Evolutionary conservation across 805 yeast species (phyloP), one percentile per base, ranked within the genome.

Genomic region (Babjeviella inositovora): DNA sequence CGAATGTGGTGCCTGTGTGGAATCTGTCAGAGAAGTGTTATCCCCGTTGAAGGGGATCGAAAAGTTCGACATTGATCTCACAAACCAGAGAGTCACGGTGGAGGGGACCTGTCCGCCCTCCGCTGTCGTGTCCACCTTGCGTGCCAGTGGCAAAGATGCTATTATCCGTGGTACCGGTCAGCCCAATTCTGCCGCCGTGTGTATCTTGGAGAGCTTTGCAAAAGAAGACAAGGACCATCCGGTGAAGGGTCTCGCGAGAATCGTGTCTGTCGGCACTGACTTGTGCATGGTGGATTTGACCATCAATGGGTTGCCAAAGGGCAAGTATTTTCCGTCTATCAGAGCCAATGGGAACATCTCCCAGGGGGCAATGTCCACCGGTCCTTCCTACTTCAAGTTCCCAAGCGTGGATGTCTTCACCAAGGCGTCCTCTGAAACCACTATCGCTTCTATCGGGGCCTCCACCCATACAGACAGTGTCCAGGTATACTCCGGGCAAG

Each of bases 91-190:
- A 15, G 84, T 84, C 17, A 55, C 69, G 2, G 75, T 85, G 3
- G 50, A 51, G 13, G 93, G 94, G 4, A 42, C 62, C 1, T 57
- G 64, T 4, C 71, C 95, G 5, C 97, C 97, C 2, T 77, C 93
- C 2, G 47, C 45, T 8, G 64, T 85, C 18, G 71, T 84, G 18
- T 50, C 51, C 24, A 65, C 77, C 0, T 65, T 87, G 27, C 85
- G 76, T 43, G 39, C 39, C 2, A 70, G 73, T 3, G 95, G 96
- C 2, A 66, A 70, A 32, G 96, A 87, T 39, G 94, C 94, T 4
- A 80, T 87, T 32, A 75, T 87, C 13, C 59, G 97, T 29, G 97
- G 97, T 5, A 70, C 94, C 0, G 96, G 96, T 3, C 61, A 56
- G 27, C 74, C 92, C 10, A 74, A 85, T 43, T 63, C 79, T 11